Percentiles rank a stretch among this genome's conserved stretches.
Evolutionary conservation across 768 basidiomycete genomes (phyloP).

Genomic region (Suillus fuscotomentosus): DNA sequence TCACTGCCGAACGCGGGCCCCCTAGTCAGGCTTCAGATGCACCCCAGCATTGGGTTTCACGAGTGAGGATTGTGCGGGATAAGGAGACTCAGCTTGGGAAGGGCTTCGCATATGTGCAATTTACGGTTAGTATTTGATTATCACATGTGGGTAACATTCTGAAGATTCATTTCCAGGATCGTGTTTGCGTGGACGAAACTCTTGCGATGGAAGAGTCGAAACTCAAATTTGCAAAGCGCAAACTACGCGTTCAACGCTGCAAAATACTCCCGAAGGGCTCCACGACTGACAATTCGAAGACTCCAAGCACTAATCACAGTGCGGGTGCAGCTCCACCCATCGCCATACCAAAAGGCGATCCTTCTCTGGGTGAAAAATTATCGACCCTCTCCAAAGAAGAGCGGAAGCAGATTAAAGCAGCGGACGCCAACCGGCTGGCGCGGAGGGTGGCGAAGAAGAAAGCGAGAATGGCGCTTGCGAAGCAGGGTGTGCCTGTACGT

Average conservation of each 20-base stretch:
- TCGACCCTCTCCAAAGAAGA: constrained; percentile 79
- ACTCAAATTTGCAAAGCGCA: constrained; percentile 92
- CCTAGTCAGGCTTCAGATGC: constrained; percentile 40
- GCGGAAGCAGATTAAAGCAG: constrained; percentile 78
- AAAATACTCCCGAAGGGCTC: constrained; percentile 59
- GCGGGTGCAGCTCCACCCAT: constrained; percentile 10
- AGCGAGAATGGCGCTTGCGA: constrained; percentile 52
- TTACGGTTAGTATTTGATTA: constrained; percentile 48
- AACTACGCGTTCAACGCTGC: constrained; percentile 87
- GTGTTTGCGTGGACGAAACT: constrained; percentile 89
- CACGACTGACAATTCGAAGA: constrained; percentile 17
- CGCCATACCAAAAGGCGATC: constrained; percentile 71
- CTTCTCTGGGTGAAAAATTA: constrained; percentile 75
- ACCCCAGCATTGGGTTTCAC: constrained; percentile 64
- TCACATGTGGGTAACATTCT: background rate
- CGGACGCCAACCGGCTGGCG: constrained; percentile 78
- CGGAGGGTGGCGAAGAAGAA: constrained; percentile 91
- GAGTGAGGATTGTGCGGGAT: constrained; percentile 88
- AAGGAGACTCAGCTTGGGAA: constrained; percentile 92
- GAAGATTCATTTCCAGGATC: constrained; percentile 54
- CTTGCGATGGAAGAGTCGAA: constrained; percentile 74
- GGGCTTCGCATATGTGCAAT: constrained; percentile 92
- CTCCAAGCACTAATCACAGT: background rate
- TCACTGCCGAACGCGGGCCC: constrained; percentile 68
- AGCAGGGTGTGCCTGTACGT: constrained; percentile 35